Evolutionary conservation across 1,284 basidiomycete genomes (phyloP), one percentile per base, ranked within the genome.

Genomic region (Malassezia restricta): DNA sequence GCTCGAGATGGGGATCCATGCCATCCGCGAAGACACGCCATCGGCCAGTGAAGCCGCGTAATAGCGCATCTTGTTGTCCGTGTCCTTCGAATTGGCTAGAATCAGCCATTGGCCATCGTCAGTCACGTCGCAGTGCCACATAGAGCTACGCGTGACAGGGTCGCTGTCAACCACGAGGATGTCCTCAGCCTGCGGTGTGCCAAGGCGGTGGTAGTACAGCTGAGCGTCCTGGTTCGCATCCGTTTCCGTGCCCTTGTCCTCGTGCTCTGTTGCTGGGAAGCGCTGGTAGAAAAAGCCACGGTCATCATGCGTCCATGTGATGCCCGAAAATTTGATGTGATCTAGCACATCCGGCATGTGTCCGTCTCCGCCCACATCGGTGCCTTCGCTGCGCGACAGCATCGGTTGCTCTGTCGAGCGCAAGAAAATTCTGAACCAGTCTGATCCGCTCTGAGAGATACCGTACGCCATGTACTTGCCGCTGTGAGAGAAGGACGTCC

Each of bases 201-300:
- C 70, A 31, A 73, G 51, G 14, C 54, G 50, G 52, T 73, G 70
- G 57, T 68, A 73, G 57, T 58, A 70, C 17, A 73, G 62, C 54
- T 59, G 57, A 0, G 70, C 70, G 35, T 71, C 63, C 39, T 63
- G 61, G 54, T 62, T 69, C 46, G 61, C 64, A 35, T 69, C 66
- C 29, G 66, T 73, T 49, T 70, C 68, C 9, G 66, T 69, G 15
- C 70, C 70, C 38, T 62, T 58, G 61, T 69, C 66, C 15, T 44
- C 43, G n/a, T 60, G 62, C n/a, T 33, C 50, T 12, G 49, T 57
- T 0, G 62, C 56, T 14, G 69, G 69, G 52, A 55, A 71, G 27
- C 56, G 57, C 51, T 69, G 68, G 58, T 71, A 73, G 49, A 73
- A 70, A 46, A 73, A 47, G 35, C 70, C 70, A 39, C 57, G 47